These are phyloP conservation scores for Hymenoscyphus infarciens DNA, from an alignment of 2,329 filamentous ascomycete species.

Conservation along the genomic window DNA sequence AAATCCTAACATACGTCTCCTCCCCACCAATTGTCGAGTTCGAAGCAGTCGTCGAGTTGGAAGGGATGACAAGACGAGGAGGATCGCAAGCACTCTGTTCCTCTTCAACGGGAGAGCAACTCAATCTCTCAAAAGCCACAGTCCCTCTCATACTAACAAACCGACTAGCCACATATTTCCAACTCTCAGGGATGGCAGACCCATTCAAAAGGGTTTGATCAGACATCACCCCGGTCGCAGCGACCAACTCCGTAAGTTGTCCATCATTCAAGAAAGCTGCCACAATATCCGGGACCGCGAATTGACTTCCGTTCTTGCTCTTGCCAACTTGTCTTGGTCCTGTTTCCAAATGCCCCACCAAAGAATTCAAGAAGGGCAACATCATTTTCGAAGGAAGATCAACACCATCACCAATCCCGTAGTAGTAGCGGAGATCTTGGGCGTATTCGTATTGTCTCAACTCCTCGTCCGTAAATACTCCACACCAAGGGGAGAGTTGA, in stretches of 20 bases:
- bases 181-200: constrained; percentile 42
- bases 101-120: constrained; percentile 39
- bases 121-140: constrained; percentile 60
- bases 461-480: constrained; percentile 58
- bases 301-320: constrained; percentile 43
- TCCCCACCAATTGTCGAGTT: not conserved
- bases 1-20: constrained; percentile 50
- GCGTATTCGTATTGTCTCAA: constrained; percentile 62
- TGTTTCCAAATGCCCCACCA: constrained; percentile 50
- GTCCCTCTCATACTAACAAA: constrained; percentile 63
- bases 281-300: constrained; percentile 53
- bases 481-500: constrained; percentile 57
- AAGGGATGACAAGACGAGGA: too few relatives aligned
- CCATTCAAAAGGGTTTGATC: constrained; percentile 41
- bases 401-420: constrained; percentile 57
- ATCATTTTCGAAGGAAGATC: constrained; percentile 54
- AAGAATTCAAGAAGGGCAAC: constrained; percentile 55
- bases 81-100: not conserved
- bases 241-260: constrained; percentile 59
- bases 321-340: constrained; percentile 50
- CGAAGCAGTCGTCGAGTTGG: not conserved
- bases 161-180: constrained; percentile 52
- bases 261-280: constrained; percentile 64
- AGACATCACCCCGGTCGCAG: constrained; percentile 59
- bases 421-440: constrained; percentile 67